Percentiles rank a stretch among this genome's conserved stretches.
Conservation (phyloP, 2,329 filamentous ascomycete genomes). For the Malbranchea cinnamomea region DNA sequence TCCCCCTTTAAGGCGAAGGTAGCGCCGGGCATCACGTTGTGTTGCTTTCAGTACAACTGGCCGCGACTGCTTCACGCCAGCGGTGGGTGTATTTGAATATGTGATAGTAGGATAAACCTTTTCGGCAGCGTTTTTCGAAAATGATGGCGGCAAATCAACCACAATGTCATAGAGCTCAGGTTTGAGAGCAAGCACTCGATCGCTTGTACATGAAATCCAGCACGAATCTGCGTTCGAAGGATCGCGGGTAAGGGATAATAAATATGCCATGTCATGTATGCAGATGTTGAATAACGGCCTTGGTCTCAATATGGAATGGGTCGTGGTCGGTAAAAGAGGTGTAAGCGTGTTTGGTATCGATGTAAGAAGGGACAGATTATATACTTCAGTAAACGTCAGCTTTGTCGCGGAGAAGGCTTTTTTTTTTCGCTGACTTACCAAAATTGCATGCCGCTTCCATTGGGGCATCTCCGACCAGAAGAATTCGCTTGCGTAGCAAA, state of each 20-base stretch:
- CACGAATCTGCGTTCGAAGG: constrained; percentile 33
- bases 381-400: constrained; percentile 45
- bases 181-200: constrained; percentile 82
- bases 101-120: constrained; percentile 59
- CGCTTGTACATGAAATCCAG: constrained; percentile 92
- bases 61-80: constrained; percentile 24
- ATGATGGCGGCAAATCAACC: constrained; percentile 58
- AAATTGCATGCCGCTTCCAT: constrained; percentile 79
- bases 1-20: constrained; percentile 50
- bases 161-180: constrained; percentile 77
- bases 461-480: constrained; percentile 74
- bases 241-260: constrained; percentile 49
- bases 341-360: constrained; percentile 65
- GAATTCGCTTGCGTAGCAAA: constrained; percentile 69
- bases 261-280: constrained; percentile 75
- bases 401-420: constrained; percentile 3
- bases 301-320: constrained; percentile 46
- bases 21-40: constrained; percentile 76
- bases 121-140: constrained; percentile 42
- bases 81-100: constrained; percentile 37
- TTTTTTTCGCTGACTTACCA: constrained; percentile 38
- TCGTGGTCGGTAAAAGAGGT: constrained; percentile 48
- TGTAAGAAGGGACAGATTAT: constrained; percentile 82
- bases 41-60: constrained; percentile 54
- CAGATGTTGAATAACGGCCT: constrained; percentile 84